These are phyloP conservation scores for Ogataea wickerhamii DNA, from an alignment of 805 yeast genomes.

Conservation along the genomic window DNA sequence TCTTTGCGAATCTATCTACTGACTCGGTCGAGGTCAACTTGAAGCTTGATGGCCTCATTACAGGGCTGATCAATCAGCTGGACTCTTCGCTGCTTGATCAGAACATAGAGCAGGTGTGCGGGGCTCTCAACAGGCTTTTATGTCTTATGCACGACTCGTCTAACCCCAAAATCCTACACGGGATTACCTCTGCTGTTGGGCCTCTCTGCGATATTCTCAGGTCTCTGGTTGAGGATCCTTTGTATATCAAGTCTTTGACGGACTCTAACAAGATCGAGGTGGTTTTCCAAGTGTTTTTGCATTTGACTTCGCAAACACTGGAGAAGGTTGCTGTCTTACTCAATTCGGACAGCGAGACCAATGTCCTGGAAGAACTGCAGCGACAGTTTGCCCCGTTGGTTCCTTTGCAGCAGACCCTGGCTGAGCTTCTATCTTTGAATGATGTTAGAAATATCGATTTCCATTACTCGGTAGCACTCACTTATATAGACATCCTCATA, in stretches of 20 bases:
- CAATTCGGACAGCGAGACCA: conserved; percentile 11
- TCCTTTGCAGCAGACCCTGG: conserved; percentile 10
- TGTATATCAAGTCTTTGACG: conserved; percentile 1
- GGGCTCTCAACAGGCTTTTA: conserved; percentile 10
- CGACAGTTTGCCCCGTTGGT: conserved; percentile 9
- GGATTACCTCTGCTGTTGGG: conserved; percentile 6
- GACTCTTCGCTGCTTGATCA: conserved; percentile 1
- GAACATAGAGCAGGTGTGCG: conserved; percentile 6
- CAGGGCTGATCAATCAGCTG: conserved; percentile 12
- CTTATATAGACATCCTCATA: conserved; percentile 19
- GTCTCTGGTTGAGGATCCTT: conserved; percentile 1
- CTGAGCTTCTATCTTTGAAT: conserved; percentile 3
- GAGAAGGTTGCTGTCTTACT: conserved; percentile 11
- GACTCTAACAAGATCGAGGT: conserved; percentile 5
- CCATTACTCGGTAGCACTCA: conserved; percentile 8
- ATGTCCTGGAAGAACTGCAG: conserved; percentile 11
- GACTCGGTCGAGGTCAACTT: conserved; percentile 16
- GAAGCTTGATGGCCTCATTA: conserved; percentile 18
- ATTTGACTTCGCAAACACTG: conserved; percentile 13
- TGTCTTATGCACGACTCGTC: conserved; percentile 6
- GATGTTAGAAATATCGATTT: conserved; percentile 3
- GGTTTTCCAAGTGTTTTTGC: conserved; percentile 8
- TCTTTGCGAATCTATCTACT: conserved; percentile 16
- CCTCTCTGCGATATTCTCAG: conserved; percentile 8
- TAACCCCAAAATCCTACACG: conserved; percentile 4